Percentiles rank a stretch among this genome's conserved stretches.
These are phyloP conservation scores for Senna tora DNA, from an alignment of 306 rosid species.

Conservation along the genomic window DNA sequence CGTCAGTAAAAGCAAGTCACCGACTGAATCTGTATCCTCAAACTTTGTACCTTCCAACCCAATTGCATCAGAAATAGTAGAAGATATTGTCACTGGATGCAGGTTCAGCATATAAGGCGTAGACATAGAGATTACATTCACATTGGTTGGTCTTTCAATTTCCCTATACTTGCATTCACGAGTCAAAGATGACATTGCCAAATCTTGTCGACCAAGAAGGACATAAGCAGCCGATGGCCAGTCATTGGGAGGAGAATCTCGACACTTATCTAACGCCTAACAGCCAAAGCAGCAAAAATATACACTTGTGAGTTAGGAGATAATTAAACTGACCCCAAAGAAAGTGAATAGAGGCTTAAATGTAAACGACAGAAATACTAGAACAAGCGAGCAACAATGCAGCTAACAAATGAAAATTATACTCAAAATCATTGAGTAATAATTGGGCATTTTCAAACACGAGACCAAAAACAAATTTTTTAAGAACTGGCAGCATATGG, in stretches of 20 bases:
- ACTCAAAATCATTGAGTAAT: conserved; percentile 12
- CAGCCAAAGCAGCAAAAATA: conserved; percentile 43
- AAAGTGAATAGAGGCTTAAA: neutral
- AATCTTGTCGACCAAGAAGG: conserved; percentile 96
- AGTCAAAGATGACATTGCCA: conserved; percentile 87
- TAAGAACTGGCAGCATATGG: too few species aligned
- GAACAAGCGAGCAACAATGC: neutral
- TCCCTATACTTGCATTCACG: conserved; percentile 73
- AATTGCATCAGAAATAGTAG: conserved; percentile 86
- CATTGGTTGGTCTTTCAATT: conserved; percentile 80
- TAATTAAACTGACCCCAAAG: conserved; percentile 8
- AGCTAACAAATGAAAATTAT: conserved; percentile 24
- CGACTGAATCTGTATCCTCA: conserved; percentile 95
- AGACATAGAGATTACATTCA: conserved; percentile 90
- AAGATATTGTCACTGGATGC: conserved; percentile 92
- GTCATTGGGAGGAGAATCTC: conserved; percentile 93
- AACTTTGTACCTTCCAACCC: conserved; percentile 78
- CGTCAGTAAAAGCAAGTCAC: too few species aligned
- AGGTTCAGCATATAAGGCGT: conserved; percentile 95
- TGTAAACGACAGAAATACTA: conserved; percentile 9
- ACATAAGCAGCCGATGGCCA: conserved; percentile 98
- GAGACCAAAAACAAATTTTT: neutral
- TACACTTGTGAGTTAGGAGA: neutral
- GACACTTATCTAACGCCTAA: conserved; percentile 93
- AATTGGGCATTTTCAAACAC: conserved; percentile 20